Conservation (phyloP, 345 rosid genomes). For the Eutrema heterophyllum region DNA sequence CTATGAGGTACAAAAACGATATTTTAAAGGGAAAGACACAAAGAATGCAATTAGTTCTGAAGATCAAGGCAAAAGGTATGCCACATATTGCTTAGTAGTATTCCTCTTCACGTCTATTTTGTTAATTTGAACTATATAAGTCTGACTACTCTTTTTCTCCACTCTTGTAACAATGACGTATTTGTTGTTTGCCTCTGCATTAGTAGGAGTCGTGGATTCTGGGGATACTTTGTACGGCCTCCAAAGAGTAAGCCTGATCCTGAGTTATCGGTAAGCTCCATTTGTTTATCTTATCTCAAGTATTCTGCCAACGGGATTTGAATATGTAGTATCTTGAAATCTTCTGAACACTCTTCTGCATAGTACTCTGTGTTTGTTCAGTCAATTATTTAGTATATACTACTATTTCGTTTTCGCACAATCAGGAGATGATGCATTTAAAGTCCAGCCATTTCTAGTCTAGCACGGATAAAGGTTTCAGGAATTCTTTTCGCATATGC, state of each 20-base stretch:
- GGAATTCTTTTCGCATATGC: constrained; percentile 31
- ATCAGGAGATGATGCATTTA: background rate
- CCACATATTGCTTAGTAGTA: constrained; percentile 3
- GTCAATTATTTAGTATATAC: constrained; percentile 8
- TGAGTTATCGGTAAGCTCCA: constrained; percentile 30
- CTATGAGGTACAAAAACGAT: constrained; percentile 36
- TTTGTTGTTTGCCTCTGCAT: constrained; percentile 9
- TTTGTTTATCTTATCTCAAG: constrained; percentile 13
- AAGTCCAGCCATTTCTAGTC: constrained; percentile 5
- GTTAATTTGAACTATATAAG: constrained; percentile 14
- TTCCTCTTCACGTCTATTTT: background rate
- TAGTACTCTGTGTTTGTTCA: background rate
- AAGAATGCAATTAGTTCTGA: constrained; percentile 28
- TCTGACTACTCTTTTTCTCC: background rate
- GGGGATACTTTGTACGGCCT: constrained; percentile 47
- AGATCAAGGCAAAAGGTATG: constrained; percentile 56
- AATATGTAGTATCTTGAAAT: constrained; percentile 6
- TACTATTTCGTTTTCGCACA: background rate
- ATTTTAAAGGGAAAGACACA: constrained; percentile 42
- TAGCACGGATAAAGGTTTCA: constrained; percentile 3
- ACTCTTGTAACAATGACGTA: constrained; percentile 20
- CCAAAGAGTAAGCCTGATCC: constrained; percentile 39
- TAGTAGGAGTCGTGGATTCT: constrained; percentile 56
- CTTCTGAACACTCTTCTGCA: background rate
- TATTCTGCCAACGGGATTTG: background rate